Evolutionary conservation across 176 grass and related monocot genomes (phyloP).

Genomic region (Luzula sylvatica): DNA sequence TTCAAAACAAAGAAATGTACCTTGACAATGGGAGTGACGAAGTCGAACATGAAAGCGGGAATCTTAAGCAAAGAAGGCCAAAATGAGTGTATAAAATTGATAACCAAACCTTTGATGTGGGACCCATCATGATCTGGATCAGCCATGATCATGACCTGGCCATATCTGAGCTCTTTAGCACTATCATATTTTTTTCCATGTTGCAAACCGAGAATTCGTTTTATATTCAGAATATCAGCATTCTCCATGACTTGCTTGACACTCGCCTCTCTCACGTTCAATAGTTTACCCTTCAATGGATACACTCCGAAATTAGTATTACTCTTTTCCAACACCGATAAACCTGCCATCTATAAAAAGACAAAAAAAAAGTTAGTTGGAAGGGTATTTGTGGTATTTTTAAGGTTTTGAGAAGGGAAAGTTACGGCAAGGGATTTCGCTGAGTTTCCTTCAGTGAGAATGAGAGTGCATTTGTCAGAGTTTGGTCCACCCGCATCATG

Average conservation of each 20-base stretch:
- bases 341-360: constrained; percentile 33
- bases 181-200: constrained; percentile 41
- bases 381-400: constrained; percentile 48
- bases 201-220: constrained; percentile 44
- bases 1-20: constrained; percentile 6
- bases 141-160: constrained; percentile 52
- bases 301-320: constrained; percentile 35
- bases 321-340: constrained; percentile 37
- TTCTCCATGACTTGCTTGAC: constrained; percentile 42
- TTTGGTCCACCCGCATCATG: no score
- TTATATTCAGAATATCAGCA: constrained; percentile 36
- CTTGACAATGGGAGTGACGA: constrained; percentile 43
- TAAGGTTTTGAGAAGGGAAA: no score
- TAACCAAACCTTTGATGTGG: constrained; percentile 37
- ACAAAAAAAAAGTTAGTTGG: constrained; percentile 33
- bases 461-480: no score
- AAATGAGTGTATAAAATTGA: constrained; percentile 40
- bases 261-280: constrained; percentile 42
- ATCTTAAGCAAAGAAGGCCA: constrained; percentile 43
- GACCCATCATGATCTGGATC: constrained; percentile 51
- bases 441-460: no score
- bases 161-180: constrained; percentile 38
- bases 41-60: constrained; percentile 41
- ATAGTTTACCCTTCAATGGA: constrained; percentile 31
- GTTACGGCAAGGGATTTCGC: no score